A percentile compares a stretch with the other conserved stretches of the same genome.
These are phyloP conservation scores for Berberis thunbergii DNA, from an alignment of 164 flowering plant genomes.

Conservation along the genomic window DNA sequence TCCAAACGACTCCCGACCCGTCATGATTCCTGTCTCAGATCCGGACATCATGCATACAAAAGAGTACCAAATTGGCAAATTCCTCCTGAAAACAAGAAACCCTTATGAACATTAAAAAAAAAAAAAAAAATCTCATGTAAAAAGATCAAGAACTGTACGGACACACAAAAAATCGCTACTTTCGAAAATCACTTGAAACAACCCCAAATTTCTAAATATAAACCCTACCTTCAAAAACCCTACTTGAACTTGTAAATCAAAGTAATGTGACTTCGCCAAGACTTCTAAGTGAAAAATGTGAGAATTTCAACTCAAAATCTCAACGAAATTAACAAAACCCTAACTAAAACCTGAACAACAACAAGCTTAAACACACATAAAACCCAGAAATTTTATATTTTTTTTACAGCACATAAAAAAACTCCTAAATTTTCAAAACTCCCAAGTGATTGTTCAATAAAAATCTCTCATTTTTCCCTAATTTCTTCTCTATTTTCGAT, in stretches of 20 bases:
- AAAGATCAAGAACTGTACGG: too few relatives aligned
- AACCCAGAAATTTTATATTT: background rate
- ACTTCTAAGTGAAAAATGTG: background rate
- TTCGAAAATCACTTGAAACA: background rate
- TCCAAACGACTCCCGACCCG: slow-evolving; percentile 31
- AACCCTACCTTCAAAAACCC: background rate
- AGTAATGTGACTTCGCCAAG: background rate
- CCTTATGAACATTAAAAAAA: background rate
- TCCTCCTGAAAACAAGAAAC: background rate
- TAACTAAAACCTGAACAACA: background rate
- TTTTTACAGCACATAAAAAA: too few relatives aligned
- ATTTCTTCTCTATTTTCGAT: slow-evolving; percentile 10
- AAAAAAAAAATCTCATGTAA: background rate
- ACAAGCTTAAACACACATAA: background rate
- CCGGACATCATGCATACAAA: slow-evolving; percentile 26
- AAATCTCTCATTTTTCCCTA: background rate
- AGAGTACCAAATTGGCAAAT: background rate
- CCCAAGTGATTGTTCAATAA: too few relatives aligned
- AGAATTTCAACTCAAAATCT: background rate
- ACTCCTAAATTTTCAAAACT: too few relatives aligned
- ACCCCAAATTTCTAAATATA: background rate
- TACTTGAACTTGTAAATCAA: background rate
- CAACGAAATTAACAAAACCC: background rate
- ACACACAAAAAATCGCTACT: background rate
- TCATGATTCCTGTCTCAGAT: slow-evolving; percentile 39